These are phyloP conservation scores for Elasticomyces elasticus DNA, from an alignment of 495 filamentous ascomycete genomes.

Conservation along the genomic window DNA sequence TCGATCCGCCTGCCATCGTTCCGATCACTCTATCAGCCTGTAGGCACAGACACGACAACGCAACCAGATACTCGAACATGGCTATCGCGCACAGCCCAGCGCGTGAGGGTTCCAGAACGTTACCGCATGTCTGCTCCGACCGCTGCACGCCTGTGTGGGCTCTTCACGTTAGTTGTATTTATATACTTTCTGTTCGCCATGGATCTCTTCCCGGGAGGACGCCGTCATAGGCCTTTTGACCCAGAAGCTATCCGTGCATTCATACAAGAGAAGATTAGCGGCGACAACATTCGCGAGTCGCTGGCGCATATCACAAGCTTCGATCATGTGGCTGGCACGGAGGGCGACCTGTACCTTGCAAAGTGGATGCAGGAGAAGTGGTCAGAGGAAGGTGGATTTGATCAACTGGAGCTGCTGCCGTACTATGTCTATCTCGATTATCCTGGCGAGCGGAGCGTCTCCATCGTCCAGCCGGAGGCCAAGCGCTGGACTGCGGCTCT, in stretches of 20 bases:
- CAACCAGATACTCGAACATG: constrained; percentile 2
- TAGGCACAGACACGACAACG: constrained; percentile 24
- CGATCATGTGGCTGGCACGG: constrained; percentile 81
- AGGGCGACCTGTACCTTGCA: constrained; percentile 74
- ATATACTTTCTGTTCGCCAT: constrained; percentile 78
- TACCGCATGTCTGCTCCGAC: constrained; percentile 28
- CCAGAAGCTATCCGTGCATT: constrained; percentile 60
- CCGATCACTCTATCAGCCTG: constrained; percentile 33
- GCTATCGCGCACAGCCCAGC: constrained; percentile 3
- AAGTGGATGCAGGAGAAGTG: constrained; percentile 67
- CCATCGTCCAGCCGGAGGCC: constrained; percentile 64
- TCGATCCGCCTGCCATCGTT: constrained; percentile 44
- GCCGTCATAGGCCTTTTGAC: constrained; percentile 39
- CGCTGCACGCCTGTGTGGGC: constrained; percentile 56
- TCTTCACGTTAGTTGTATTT: constrained; percentile 62
- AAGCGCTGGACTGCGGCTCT: constrained; percentile 70
- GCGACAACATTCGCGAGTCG: constrained; percentile 56
- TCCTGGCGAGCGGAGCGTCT: constrained; percentile 70
- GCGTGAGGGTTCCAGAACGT: constrained; percentile 24
- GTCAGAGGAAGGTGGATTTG: constrained; percentile 55
- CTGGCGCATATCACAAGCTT: constrained; percentile 63
- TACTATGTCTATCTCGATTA: constrained; percentile 89
- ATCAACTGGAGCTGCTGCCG: constrained; percentile 59
- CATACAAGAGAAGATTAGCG: constrained; percentile 58
- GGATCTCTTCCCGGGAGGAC: constrained; percentile 53